These are phyloP conservation scores for Chenopodium quinoa DNA, from an alignment of 148 eudicot species.

Conservation along the genomic window DNA sequence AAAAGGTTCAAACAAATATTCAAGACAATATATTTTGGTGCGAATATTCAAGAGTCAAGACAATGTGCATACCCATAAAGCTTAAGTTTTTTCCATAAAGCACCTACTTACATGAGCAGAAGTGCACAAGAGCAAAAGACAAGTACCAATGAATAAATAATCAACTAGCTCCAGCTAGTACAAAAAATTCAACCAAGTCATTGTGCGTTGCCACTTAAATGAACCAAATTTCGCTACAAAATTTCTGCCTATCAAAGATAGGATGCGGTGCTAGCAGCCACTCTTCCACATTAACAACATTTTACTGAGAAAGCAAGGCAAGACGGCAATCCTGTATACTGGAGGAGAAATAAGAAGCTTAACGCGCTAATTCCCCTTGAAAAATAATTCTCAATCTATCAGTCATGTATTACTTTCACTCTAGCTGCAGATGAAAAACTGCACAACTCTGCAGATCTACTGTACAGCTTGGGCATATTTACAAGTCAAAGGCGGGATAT, in stretches of 20 bases:
- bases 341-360: background rate
- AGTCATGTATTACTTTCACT: background rate
- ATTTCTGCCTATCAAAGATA: background rate
- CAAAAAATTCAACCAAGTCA: background rate
- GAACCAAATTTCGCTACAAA: background rate
- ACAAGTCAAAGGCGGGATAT: slow-evolving; percentile 5
- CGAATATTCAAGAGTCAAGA: no score
- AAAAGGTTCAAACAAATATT: no score
- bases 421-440: slow-evolving; percentile 18
- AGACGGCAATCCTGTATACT: background rate
- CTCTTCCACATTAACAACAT: background rate
- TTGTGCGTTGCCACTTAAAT: background rate
- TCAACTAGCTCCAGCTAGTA: background rate
- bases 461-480: slow-evolving; percentile 25
- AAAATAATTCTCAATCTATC: slow-evolving; percentile 9
- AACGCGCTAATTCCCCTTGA: background rate
- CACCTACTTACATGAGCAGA: no score
- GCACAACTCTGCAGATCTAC: slow-evolving; percentile 12
- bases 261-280: background rate
- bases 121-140: background rate
- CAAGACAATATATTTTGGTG: no score
- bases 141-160: background rate
- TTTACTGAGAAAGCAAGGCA: background rate
- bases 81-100: no score
- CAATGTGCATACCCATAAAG: no score